Evolutionary conservation across 1,284 basidiomycete species (phyloP).

Genomic region (Mycosarcoma maydis): DNA sequence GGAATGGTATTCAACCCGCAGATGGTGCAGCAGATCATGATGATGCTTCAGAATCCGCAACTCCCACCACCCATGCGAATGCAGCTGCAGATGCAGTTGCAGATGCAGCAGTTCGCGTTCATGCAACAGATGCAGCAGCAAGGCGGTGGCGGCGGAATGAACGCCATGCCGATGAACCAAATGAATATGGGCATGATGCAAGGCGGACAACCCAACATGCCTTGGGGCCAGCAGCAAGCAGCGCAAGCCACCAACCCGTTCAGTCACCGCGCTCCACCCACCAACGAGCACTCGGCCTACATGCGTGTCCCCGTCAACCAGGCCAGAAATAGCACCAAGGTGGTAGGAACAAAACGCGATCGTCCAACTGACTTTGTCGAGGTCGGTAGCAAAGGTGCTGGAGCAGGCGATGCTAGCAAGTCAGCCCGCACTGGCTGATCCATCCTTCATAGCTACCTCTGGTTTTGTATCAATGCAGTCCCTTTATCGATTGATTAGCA

Average conservation of each 20-base stretch:
- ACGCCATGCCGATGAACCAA: slow-evolving; percentile 14
- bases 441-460: too few relatives aligned
- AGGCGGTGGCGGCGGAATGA: slow-evolving; percentile 17
- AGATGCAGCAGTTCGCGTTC: slow-evolving; percentile 61
- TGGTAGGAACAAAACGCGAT: slow-evolving; percentile 39
- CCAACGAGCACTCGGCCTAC: slow-evolving; percentile 47
- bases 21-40: slow-evolving; percentile 62
- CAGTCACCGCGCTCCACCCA: slow-evolving; percentile 26
- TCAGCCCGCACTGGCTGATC: slow-evolving; percentile 30
- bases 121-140: slow-evolving; percentile 55
- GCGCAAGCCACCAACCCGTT: slow-evolving; percentile 32
- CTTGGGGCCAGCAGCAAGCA: slow-evolving; percentile 36
- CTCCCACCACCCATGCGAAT: slow-evolving; percentile 63
- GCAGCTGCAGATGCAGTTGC: slow-evolving; percentile 65
- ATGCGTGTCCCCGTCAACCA: slow-evolving; percentile 47
- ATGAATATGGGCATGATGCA: slow-evolving; percentile 44
- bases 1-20: slow-evolving; percentile 56
- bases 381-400: slow-evolving; percentile 28
- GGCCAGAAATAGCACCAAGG: slow-evolving; percentile 6
- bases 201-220: slow-evolving; percentile 17
- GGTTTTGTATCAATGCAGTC: too few relatives aligned
- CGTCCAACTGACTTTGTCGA: slow-evolving; percentile 54
- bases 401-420: slow-evolving; percentile 25
- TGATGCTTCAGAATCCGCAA: slow-evolving; percentile 63
- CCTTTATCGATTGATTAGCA: too few relatives aligned